Conservation (phyloP, 768 basidiomycete genomes). For the Termitomyces eurrhizus region DNA sequence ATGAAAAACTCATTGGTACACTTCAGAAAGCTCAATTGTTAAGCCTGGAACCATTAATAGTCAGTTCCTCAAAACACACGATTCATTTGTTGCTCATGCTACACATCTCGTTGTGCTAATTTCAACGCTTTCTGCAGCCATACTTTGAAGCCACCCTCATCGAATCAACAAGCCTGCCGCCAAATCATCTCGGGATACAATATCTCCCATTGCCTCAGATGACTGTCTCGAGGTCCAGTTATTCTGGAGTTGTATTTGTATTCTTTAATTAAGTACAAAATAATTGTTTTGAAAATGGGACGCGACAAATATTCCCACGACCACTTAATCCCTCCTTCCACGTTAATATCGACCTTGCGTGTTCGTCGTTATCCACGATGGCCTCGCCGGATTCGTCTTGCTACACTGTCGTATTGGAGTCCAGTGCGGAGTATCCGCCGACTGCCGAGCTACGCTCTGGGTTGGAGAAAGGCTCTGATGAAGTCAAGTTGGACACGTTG, state of each 20-base stretch:
- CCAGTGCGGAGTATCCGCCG: constrained; percentile 70
- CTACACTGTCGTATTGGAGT: constrained; percentile 78
- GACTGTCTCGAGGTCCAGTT: too few relatives aligned
- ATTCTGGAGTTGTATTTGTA: neutral
- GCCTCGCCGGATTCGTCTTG: constrained; percentile 59
- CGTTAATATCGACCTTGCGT: constrained; percentile 12
- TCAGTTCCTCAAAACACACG: neutral
- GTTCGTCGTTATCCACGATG: constrained; percentile 15
- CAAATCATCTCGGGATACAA: neutral
- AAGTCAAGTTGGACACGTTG: constrained; percentile 95
- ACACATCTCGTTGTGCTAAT: neutral
- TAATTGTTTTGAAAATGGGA: neutral
- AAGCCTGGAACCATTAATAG: too few relatives aligned
- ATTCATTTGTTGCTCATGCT: neutral
- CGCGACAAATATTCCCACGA: constrained; percentile 16
- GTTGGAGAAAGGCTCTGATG: constrained; percentile 94
- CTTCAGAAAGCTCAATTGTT: neutral
- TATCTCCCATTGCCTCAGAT: neutral
- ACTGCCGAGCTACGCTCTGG: constrained; percentile 75
- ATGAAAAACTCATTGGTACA: neutral
- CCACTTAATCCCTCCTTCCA: constrained; percentile 10
- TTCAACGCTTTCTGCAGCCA: neutral
- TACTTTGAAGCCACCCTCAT: neutral
- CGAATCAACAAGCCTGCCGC: neutral
- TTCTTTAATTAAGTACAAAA: neutral